Percentiles rank a stretch among this genome's conserved stretches.
phyloP scores from a whole-genome alignment of 2,329 filamentous ascomycete species.

The Sporothrix sp. region DNA sequence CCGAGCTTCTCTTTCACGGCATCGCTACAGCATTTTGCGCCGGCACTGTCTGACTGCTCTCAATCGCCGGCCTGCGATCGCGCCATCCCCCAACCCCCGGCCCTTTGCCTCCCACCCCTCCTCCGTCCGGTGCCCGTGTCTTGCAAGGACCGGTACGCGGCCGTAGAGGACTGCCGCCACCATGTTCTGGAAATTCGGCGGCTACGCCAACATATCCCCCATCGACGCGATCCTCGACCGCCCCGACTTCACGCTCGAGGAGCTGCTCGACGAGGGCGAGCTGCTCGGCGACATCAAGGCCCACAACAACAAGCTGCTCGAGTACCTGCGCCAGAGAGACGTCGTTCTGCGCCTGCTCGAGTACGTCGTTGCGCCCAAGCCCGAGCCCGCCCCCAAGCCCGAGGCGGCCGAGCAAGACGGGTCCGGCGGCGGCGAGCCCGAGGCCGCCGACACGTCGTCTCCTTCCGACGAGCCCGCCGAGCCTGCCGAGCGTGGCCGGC shows the following conservation, averaged over 20 bases:
- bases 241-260: slow-evolving; percentile 88
- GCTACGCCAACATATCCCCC: slow-evolving; percentile 93
- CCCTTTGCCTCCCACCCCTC: not conserved
- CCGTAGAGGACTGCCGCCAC: slow-evolving; percentile 2
- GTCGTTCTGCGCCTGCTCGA: slow-evolving; percentile 77
- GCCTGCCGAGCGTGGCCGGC: slow-evolving; percentile 30
- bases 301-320: slow-evolving; percentile 94
- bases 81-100: not conserved
- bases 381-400: too few species aligned
- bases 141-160: slow-evolving; percentile 3
- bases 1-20: not conserved
- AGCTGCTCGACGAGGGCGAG: slow-evolving; percentile 91
- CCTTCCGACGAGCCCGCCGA: not conserved
- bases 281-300: slow-evolving; percentile 96
- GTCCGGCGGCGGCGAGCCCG: not conserved
- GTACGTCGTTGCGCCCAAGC: slow-evolving; percentile 76
- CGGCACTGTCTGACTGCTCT: too few species aligned
- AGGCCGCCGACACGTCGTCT: not conserved
- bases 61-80: too few species aligned
- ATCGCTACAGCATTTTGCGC: not conserved
- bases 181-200: slow-evolving; percentile 99
- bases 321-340: slow-evolving; percentile 82
- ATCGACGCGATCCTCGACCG: slow-evolving; percentile 97
- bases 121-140: slow-evolving; percentile 8
- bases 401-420: slow-evolving; percentile 22